Base-by-base conservation (phyloP, 441 rosid genomes). In the Populus hybrid region DNA sequence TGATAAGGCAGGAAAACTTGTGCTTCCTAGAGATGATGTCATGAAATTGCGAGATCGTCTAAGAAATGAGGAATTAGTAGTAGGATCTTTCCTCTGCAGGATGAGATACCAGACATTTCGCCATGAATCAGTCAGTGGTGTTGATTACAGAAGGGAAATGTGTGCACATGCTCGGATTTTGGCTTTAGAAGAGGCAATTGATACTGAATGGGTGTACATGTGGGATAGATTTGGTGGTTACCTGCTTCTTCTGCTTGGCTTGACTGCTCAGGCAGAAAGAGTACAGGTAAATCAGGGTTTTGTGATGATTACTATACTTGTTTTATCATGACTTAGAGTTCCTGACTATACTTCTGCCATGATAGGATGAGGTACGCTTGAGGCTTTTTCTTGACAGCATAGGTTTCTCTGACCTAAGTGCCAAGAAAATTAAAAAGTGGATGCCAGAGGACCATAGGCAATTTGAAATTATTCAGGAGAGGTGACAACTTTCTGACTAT, bases 141-240 rank as follows among this genome's bases (percentile, higher is more conserved):
- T 92, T 7, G 98, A 92, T 86, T 85, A 91, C 82, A 87, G 98
- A 87, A 94, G 99, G 82, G 99, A 95, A 87, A 95, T 91, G 99
- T 97, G 99, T 78, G 98, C 95, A 18, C 99, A 97, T 87, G 99
- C 99, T 71, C 91, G 99, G 28, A 95, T 97, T 84, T 87, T 97
- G 86, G 94, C 98, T 81, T 88, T 97, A 82, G 99, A 97, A 87
- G 99, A 97, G 90, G 99, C 99, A 78, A 91, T 97, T 84, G 99
- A 97, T 87, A 97, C 99, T 32, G 99, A 97, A 84, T 97, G 99
- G 99, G 97, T 95, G 68, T 97, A 94, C 77, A 97, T 97, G 99
- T 97, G 99, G 99, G 99, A 97, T 86, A 92, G 94, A 76, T 97
- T 97, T 86, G 99, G 99, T 82, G 99, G 99, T 73, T 97, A 97